phyloP scores from a whole-genome alignment of 108 stramenopile genomes.

The Cylindrotheca closterium region DNA sequence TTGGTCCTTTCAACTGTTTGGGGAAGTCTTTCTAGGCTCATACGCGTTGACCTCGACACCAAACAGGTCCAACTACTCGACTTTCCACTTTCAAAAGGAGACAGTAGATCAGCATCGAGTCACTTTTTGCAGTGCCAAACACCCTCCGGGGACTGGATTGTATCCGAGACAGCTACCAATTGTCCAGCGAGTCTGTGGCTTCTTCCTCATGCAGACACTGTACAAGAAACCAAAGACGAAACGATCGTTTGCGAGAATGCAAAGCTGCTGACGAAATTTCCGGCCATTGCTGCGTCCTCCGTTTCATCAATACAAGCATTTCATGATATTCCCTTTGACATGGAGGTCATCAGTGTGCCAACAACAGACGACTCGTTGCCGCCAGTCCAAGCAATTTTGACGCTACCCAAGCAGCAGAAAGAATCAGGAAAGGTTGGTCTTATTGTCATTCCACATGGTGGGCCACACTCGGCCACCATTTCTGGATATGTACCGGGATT shows the following conservation, averaged over 20 bases:
- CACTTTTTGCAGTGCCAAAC: conserved; percentile 41
- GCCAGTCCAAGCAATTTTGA: conserved; percentile 54
- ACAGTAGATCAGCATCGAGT: conserved; percentile 11
- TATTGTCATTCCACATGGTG: conserved; percentile 81
- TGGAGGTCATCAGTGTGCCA: conserved; percentile 40
- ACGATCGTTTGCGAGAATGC: conserved; percentile 9
- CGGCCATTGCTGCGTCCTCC: conserved; percentile 49
- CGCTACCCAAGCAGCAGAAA: conserved; percentile 42
- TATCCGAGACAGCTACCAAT: conserved; percentile 46
- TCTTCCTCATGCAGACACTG: conserved; percentile 17
- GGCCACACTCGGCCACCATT: conserved; percentile 64
- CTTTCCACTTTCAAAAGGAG: conserved; percentile 21
- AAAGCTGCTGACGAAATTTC: conserved; percentile 31
- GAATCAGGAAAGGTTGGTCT: conserved; percentile 49
- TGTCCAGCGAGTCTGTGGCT: conserved; percentile 45
- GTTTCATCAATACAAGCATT: conserved; percentile 29
- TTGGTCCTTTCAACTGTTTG: conserved; percentile 52
- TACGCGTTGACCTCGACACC: conserved; percentile 42
- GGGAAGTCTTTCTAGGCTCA: conserved; percentile 49
- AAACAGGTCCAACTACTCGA: conserved; percentile 43
- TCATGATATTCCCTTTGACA: conserved; percentile 15
- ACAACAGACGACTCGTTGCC: conserved; percentile 25
- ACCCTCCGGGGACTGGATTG: conserved; percentile 44
- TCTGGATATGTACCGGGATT: conserved; percentile 62
- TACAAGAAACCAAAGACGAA: background rate